These are phyloP conservation scores for Stemphylium beticola DNA, from an alignment of 2,329 filamentous ascomycete species.

Conservation along the genomic window DNA sequence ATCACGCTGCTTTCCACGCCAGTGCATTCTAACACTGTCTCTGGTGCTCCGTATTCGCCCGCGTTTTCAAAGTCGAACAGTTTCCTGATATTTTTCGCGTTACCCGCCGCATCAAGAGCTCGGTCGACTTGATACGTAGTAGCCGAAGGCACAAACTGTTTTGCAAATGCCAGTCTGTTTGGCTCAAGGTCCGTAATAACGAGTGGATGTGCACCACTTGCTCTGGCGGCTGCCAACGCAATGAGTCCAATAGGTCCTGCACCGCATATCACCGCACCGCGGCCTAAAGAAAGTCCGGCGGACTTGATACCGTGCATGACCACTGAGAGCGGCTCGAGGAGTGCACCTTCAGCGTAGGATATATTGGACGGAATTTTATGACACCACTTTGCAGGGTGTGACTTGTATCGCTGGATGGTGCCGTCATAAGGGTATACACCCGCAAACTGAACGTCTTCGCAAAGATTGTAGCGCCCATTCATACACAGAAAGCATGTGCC, in stretches of 20 bases:
- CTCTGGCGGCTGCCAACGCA: constrained; percentile 64
- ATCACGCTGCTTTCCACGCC: constrained; percentile 68
- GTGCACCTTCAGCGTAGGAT: constrained; percentile 64
- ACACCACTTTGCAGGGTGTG: constrained; percentile 65
- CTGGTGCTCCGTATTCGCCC: constrained; percentile 63
- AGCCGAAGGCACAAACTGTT: constrained; percentile 61
- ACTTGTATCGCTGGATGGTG: constrained; percentile 66
- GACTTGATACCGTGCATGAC: constrained; percentile 66
- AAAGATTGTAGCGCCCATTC: constrained; percentile 68
- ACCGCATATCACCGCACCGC: constrained; percentile 61
- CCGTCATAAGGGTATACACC: constrained; percentile 68
- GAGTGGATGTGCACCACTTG: constrained; percentile 68
- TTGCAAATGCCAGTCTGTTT: constrained; percentile 63
- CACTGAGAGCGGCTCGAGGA: constrained; percentile 69
- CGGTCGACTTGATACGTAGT: constrained; percentile 62
- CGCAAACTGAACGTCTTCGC: constrained; percentile 66
- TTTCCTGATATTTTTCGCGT: constrained; percentile 60
- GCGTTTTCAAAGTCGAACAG: constrained; percentile 56
- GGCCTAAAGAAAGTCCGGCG: constrained; percentile 61
- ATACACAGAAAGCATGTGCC: constrained; percentile 64
- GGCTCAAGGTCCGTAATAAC: constrained; percentile 69
- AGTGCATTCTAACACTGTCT: constrained; percentile 69
- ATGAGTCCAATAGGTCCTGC: constrained; percentile 71
- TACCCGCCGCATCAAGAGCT: constrained; percentile 55
- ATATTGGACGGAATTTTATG: constrained; percentile 61